phyloP scores from a whole-genome alignment of 331 rosid genomes.

The Acacia concinna region DNA sequence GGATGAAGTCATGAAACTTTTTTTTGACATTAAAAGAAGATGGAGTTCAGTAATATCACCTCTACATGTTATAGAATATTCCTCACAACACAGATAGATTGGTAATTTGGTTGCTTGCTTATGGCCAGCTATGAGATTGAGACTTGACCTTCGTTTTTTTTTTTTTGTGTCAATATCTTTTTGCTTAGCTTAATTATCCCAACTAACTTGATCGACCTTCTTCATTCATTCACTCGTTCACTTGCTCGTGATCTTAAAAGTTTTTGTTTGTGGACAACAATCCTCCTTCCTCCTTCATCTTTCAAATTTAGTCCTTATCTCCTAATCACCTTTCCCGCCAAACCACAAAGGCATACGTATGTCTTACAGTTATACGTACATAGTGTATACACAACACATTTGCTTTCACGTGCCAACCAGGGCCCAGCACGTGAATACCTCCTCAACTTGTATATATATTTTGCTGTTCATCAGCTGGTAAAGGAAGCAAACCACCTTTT shows the following conservation, averaged over 20 bases:
- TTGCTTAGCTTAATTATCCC: not conserved
- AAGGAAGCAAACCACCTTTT: slow-evolving; percentile 19
- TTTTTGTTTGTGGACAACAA: slow-evolving; percentile 32
- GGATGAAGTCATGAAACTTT: too few relatives aligned
- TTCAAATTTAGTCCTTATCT: not conserved
- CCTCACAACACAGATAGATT: not conserved
- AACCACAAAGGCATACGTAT: slow-evolving; percentile 20
- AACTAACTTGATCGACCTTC: slow-evolving; percentile 19
- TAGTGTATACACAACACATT: not conserved
- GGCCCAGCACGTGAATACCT: slow-evolving; percentile 52
- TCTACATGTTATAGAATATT: not conserved
- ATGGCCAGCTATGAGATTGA: slow-evolving; percentile 2
- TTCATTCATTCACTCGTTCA: slow-evolving; percentile 19
- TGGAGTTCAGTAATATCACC: not conserved
- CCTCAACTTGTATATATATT: slow-evolving; percentile 18
- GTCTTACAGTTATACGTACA: not conserved
- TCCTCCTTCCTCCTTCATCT: slow-evolving; percentile 7
- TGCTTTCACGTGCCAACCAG: slow-evolving; percentile 42
- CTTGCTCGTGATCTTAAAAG: slow-evolving; percentile 50
- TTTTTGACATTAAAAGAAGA: not conserved
- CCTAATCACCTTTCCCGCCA: slow-evolving; percentile 25
- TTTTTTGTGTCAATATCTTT: slow-evolving; percentile 17
- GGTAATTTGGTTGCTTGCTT: not conserved
- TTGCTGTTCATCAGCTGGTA: slow-evolving; percentile 7
- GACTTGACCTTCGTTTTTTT: slow-evolving; percentile 29